A percentile compares a stretch with the other conserved stretches of the same genome.
Evolutionary conservation across 2,329 filamentous ascomycete genomes (phyloP).

Genomic region (Aspergillus calidoustus): DNA sequence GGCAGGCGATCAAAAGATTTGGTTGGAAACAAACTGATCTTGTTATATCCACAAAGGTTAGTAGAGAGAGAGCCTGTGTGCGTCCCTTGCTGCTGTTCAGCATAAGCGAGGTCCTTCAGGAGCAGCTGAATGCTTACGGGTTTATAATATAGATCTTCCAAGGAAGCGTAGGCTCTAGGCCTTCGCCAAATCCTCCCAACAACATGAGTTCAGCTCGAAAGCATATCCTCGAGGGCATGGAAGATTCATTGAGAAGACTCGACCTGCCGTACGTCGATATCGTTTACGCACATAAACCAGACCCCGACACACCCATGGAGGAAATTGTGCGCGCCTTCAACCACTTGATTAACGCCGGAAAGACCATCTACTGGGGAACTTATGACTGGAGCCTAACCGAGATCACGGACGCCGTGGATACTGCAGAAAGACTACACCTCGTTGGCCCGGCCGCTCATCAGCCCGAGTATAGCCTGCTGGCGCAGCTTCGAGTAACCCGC

Average conservation of each 20-base stretch:
- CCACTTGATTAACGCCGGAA: slow-evolving; percentile 69
- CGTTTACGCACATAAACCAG: slow-evolving; percentile 71
- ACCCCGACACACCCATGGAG: slow-evolving; percentile 70
- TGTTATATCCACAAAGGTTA: slow-evolving; percentile 40
- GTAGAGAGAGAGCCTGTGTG: slow-evolving; percentile 48
- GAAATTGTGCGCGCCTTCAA: slow-evolving; percentile 75
- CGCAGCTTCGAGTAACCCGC: slow-evolving; percentile 57
- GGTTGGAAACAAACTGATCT: slow-evolving; percentile 61
- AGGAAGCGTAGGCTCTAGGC: slow-evolving; percentile 44
- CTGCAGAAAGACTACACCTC: slow-evolving; percentile 63
- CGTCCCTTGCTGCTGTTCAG: not conserved
- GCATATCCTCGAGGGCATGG: slow-evolving; percentile 69
- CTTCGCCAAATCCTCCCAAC: slow-evolving; percentile 64
- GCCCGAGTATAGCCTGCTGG: slow-evolving; percentile 69
- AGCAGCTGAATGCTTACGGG: not conserved
- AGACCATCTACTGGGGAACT: slow-evolving; percentile 73
- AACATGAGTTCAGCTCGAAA: slow-evolving; percentile 70
- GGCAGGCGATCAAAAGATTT: slow-evolving; percentile 59
- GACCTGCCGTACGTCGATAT: slow-evolving; percentile 71
- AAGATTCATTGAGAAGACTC: slow-evolving; percentile 63
- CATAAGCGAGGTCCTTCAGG: no score
- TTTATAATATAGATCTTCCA: not conserved
- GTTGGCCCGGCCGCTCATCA: slow-evolving; percentile 61
- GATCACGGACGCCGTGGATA: slow-evolving; percentile 66
- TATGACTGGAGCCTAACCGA: slow-evolving; percentile 71